A percentile compares a stretch with the other conserved stretches of the same genome.
Evolutionary conservation across 345 rosid genomes (phyloP).

Genomic region (Raphanus raphanistrum): DNA sequence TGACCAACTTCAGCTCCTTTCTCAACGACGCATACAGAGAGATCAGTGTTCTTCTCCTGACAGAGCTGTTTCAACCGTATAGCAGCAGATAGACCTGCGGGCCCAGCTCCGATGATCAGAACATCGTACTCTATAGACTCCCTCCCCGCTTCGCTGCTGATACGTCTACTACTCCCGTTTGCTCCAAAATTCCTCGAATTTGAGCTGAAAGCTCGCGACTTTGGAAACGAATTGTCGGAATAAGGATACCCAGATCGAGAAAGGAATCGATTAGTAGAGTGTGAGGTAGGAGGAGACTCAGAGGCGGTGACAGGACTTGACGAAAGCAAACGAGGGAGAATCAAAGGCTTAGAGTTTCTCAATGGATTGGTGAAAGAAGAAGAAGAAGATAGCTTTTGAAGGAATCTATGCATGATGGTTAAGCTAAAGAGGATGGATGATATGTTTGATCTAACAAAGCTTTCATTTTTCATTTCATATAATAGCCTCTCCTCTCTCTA

Average conservation of each 20-base stretch:
- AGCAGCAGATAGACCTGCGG: slow-evolving; percentile 95
- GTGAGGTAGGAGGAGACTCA: slow-evolving; percentile 18
- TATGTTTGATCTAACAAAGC: background rate
- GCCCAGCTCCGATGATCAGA: slow-evolving; percentile 93
- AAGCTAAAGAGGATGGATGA: background rate
- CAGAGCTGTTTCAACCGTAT: slow-evolving; percentile 85
- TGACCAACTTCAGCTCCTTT: slow-evolving; percentile 92
- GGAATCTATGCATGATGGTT: slow-evolving; percentile 49
- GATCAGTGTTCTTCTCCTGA: slow-evolving; percentile 63
- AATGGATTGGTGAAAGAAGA: slow-evolving; percentile 16
- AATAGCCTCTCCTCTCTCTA: background rate
- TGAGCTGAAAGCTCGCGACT: slow-evolving; percentile 29
- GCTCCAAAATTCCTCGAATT: slow-evolving; percentile 17
- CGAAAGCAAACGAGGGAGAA: slow-evolving; percentile 18
- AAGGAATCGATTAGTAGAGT: slow-evolving; percentile 14
- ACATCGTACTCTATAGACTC: slow-evolving; percentile 89
- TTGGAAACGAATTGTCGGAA: slow-evolving; percentile 25
- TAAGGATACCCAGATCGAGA: slow-evolving; percentile 25
- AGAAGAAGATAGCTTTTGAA: slow-evolving; percentile 26
- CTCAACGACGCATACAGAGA: slow-evolving; percentile 95
- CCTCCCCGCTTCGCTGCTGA: slow-evolving; percentile 52
- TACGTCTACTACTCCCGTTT: slow-evolving; percentile 41
- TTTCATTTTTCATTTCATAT: background rate
- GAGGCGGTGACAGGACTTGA: slow-evolving; percentile 15
- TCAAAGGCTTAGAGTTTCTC: slow-evolving; percentile 14